Evolutionary conservation across 2,329 filamentous ascomycete genomes (phyloP), one percentile per base, ranked within the genome.

Genomic region (Colletotrichum aenigma): DNA sequence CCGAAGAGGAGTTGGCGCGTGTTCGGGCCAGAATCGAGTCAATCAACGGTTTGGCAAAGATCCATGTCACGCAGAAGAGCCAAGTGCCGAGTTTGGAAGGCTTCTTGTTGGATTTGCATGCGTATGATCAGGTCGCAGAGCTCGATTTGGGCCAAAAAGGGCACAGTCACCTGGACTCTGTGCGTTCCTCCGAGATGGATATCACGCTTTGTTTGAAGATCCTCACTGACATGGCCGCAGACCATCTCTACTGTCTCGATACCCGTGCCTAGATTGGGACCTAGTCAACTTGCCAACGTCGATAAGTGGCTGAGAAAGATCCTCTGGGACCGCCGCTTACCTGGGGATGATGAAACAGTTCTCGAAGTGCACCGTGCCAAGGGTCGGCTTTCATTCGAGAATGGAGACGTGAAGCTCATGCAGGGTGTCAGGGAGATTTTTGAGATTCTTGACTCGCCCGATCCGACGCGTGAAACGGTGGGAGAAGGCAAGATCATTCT

Each of bases 401-500:
- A 93, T 70, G 95, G 95, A 2, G 86, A 88, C 0, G 86, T 92
- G 58, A 94, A 95, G 82, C 91, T 98, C 77, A 89, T 98, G 9
- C 97, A 99, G 83, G 97, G 96, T 3, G 97, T 99, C 1, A 88
- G 96, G 69, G 96, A 98, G 80, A 91, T 98, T 18, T 99, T 98
- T 83, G 97, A 99, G 81, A 94, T 98, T 28, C 91, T 95, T 28
- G 95, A 98, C 78, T 87, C 86, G 9, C 85, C 86, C 6, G 79
- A 83, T 12, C 83, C 81, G 61, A 75, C 75, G 18, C 77, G 79
- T 12, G 78, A 80, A 12, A 81, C 82, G 3, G 80, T 77, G 58
- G 71, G 73, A 30, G 78, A 83, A 48, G 90, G 92, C 26, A 94
- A 94, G 82, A 85, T 94, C 65, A 90, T 94, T 12, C 80, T 94